Base-by-base conservation (phyloP, 176 grass and related monocot species). In the Oryza meridionalis region DNA sequence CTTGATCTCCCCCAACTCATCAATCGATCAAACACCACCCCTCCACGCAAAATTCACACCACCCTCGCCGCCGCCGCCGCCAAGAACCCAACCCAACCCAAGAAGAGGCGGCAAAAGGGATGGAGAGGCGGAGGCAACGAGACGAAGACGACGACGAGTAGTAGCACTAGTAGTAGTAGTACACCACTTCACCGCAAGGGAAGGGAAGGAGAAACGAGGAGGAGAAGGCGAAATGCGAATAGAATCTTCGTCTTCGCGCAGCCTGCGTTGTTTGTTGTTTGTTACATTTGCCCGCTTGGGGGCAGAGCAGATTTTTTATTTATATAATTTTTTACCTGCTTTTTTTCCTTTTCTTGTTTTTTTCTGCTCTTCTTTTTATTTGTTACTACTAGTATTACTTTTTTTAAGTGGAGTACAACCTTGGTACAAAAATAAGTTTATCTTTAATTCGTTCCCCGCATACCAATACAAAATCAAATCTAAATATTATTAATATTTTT, bases 161-260 rank as follows among this genome's bases (percentile, higher is more conserved):
- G 29, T 17, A 71, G 64, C 51, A 83, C 49, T 35, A 37, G 5
- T 63, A 37, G 5, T 63, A 69, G 16, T 50, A 22, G 8, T 51
- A 64, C 67, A 59, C 58, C 21, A 61, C 58, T 62, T 9, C 58
- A 62, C 58, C 58, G 9, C 58, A 24, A 62, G 80, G 27, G 43
- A 43, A 17, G 16, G 31, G 70, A 38, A 81, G 15, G 79, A 85
- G 73, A 77, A 33, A 33, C 33, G 32, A 77, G 76, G 40, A 75
- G 73, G 67, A 70, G 44, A 44, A 82, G 79, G 47, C 75, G 76
- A 62, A 62, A 24, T 62, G 86, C 87, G 80, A 87, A 90, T 84
- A 80, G 83, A 92, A 86, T 85, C 83, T 86, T 86, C 86, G 73
- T 83, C 88, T 86, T 80, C 68, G 77, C 67, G 14, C 51, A 55